Evolutionary conservation across 2,329 filamentous ascomycete genomes (phyloP), one percentile per base, ranked within the genome.

Genomic region (Talaromyces sp.): DNA sequence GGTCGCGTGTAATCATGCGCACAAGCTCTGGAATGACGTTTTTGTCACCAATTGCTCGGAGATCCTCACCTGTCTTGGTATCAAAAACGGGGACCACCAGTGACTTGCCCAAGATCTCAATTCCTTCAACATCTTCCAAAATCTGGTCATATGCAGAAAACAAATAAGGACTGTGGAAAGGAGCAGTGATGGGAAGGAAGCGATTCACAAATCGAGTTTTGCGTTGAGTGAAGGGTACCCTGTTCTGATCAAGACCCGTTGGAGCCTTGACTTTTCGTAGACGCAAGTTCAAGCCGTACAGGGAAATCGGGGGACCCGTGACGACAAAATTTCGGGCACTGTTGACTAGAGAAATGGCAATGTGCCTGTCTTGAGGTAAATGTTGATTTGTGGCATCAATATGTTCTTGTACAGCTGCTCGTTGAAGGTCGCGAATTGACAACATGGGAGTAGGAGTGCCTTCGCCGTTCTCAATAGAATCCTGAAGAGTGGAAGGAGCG

Each of bases 331-430:
- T 99, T 60, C 94, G 88, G 13, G 93, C 91, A 76, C 93, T 97
- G 81, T 99, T 99, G 73, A 97, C 85, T 57, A 99, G 83, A 0
- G 95, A 97, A 67, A 99, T 93, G 70, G 87, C 87, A 70, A 99
- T 97, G 72, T 97, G 94, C 59, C 92, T 86, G 67, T 97, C 92
- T 63, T 89, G 79, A 0, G 94, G 94, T 58, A 99, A 83, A 78
- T 99, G 96, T 73, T 97, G 87, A 75, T 99, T 99, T 64, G 94
- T 99, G 13, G 89, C 89, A 76, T 97, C 89, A 65, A 99, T 96
- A 77, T 97, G 93, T 75, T 93, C 91, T 76, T 99, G 92, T 11
- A 99, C 90, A 65, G 95, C 89, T 43, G 87, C 83, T 68, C 89
- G 85, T 0, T 93, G 88, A 28, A 99, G 84, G 70, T 99, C 94